Evolutionary conservation across 2,329 filamentous ascomycete genomes (phyloP).

Genomic region (Nothophaeocryptopus gaeumannii): DNA sequence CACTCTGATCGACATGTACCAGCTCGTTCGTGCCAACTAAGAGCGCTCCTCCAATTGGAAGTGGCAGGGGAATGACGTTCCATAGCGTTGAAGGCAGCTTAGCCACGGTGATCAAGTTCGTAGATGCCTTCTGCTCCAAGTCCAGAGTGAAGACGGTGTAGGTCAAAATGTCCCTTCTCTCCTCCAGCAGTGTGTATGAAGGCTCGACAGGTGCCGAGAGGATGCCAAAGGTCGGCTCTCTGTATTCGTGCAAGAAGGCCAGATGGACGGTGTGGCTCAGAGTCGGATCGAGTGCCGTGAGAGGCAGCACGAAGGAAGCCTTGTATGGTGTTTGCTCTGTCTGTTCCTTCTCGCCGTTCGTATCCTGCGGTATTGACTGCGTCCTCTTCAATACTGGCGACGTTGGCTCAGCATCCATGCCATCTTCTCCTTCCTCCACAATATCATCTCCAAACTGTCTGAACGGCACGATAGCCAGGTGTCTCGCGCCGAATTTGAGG

Average conservation of each 20-base stretch:
- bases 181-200: conserved; percentile 68
- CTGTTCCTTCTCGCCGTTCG: conserved; percentile 38
- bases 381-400: conserved; percentile 27
- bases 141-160: conserved; percentile 97
- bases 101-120: conserved; percentile 81
- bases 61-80: conserved; percentile 75
- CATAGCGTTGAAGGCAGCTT: conserved; percentile 85
- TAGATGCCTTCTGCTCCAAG: conserved; percentile 87
- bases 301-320: conserved; percentile 86
- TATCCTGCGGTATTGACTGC: conserved; percentile 21
- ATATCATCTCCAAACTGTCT: conserved; percentile 81
- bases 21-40: conserved; percentile 85
- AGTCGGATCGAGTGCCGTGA: conserved; percentile 82
- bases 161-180: conserved; percentile 78
- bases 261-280: conserved; percentile 88
- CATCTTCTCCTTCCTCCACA: conserved; percentile 63
- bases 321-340: conserved; percentile 71
- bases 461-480: conserved; percentile 91
- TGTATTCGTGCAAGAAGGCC: conserved; percentile 92
- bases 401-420: conserved; percentile 67
- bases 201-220: conserved; percentile 73
- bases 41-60: conserved; percentile 83
- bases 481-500: conserved; percentile 84
- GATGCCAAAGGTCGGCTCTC: conserved; percentile 95
- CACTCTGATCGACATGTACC: conserved; percentile 93